Evolutionary conservation across 352 stramenopile species (phyloP), one percentile per base, ranked within the genome.

Genomic region (Pythium dissimile): DNA sequence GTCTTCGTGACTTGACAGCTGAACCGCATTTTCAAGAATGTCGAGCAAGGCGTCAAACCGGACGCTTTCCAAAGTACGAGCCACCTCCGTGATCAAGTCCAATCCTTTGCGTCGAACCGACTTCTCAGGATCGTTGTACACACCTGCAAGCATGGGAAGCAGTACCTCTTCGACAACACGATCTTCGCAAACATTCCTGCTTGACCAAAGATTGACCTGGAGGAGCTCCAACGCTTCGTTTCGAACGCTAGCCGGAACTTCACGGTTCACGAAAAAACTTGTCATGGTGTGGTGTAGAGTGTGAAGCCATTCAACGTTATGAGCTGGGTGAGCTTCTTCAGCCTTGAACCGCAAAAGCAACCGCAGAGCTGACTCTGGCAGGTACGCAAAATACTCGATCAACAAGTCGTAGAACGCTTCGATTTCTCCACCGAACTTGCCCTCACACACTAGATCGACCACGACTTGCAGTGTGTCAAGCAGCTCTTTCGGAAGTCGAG

Each of bases 131-230:
- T 95, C 86, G 60, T 90, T 72, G 59, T 91, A 94, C 8, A 93
- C 67, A 26, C 83, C 69, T 8, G 59, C 54, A 28, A 95, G 63
- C 23, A 72, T 78, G 16, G 86, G 86, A 20, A 94, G 58, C 13
- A 94, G 45, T 11, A 95, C 75, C 62, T 95, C 83, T 69, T 95
- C 85, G 28, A 94, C 84, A 10, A 95, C 80, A 21, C 82, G 78
- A 45, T 93, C 84, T 59, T 95, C 86, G 45, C 80, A 92, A 6
- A 94, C 74, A 56, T 91, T 85, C 13, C 83, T 76, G 63, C 86
- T 92, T 35, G 77, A 76, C 51, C 70, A 82, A 16, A 95, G 60
- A 37, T 86, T 94, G n/a, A 76, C 62, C 20, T 82, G 71, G 0
- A 95, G 68, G 24, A 90, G 54, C 27, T 85, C 70, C 24, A 95